phyloP scores from a whole-genome alignment of 257 asterid genomes.

The Cynanchum wilfordii region DNA sequence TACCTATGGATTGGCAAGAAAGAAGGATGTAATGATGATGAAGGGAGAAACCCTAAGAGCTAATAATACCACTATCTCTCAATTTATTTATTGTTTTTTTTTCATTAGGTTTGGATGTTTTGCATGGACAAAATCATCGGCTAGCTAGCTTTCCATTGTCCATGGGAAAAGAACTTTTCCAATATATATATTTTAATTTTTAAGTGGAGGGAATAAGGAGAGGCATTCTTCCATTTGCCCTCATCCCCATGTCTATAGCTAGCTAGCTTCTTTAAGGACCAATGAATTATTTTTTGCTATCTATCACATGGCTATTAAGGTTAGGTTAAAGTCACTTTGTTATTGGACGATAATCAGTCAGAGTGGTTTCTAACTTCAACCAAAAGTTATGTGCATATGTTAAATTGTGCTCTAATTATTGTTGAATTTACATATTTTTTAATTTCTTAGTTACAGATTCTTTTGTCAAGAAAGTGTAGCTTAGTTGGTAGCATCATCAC shows the following conservation, averaged over 20 bases:
- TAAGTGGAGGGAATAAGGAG: constrained; percentile 39
- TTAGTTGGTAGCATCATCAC: too few species aligned
- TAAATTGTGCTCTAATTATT: too few species aligned
- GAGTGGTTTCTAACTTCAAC: too few species aligned
- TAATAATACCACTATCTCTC: constrained; percentile 17
- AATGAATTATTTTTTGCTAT: too few species aligned
- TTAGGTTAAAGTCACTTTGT: too few species aligned
- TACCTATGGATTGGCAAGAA: not conserved
- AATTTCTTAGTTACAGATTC: too few species aligned
- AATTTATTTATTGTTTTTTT: not conserved
- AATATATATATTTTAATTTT: too few species aligned
- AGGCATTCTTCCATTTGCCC: constrained; percentile 14
- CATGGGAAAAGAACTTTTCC: constrained; percentile 22
- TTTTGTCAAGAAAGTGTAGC: too few species aligned
- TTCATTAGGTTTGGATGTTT: constrained; percentile 15
- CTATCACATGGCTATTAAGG: too few species aligned
- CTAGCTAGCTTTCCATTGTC: constrained; percentile 22
- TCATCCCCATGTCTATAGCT: not conserved
- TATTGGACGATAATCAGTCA: too few species aligned
- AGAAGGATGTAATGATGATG: constrained; percentile 31
- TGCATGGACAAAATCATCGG: constrained; percentile 25
- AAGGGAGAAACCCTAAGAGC: constrained; percentile 29
- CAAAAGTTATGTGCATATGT: too few species aligned
- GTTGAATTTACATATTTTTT: too few species aligned
- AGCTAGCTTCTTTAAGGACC: not conserved